Evolutionary conservation across 768 basidiomycete species (phyloP), one percentile per base, ranked within the genome.

Genomic region (Naematelia aurantialba): DNA sequence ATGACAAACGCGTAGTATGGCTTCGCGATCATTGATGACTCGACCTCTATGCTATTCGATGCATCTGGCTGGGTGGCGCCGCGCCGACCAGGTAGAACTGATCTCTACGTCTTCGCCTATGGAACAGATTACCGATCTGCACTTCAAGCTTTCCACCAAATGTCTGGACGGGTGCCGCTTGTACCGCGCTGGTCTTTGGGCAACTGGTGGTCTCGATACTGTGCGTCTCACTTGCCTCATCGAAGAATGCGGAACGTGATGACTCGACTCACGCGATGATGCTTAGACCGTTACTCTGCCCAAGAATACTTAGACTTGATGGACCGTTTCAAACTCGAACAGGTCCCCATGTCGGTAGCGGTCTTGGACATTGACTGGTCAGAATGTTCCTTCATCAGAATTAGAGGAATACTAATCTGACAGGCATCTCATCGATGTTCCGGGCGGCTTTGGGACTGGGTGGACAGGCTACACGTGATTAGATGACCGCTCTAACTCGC

Each of bases 301-400:
- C 47, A 69, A 1, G 52, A 55, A 45, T 69, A 69, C 51, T 29
- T 63, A 4, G 53, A 31, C 5, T 26, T 69, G 27, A 69, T 69
- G 68, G 68, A 69, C 45, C 47, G 58, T 10, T 69, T 69, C 68
- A 64, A 64, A 46, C 31, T 56, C 25, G 62, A 69, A 29, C 45
- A 56, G 17, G 58, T 69, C 14, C 68, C 68, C 1, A 25, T 69
- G n/a, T 58, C 55, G 19, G 68, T 69, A 1, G 68, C 60, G 2
- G 65, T 69, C 8, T 24, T 69, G 3, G 68, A 69, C 45, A 69
- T 69, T 60, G 68, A 69, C 49, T 69, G 67, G 67, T 62, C 54
- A 46, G 60, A 27, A 21, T 19, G 47, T 47, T n/a, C n/a, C n/a
- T n/a, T n/a, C n/a, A n/a, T n/a, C n/a, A n/a, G n/a, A n/a, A n/a